Evolutionary conservation across 2,329 filamentous ascomycete genomes (phyloP), one percentile per base, ranked within the genome.

Genomic region (Cladosporium sp.): DNA sequence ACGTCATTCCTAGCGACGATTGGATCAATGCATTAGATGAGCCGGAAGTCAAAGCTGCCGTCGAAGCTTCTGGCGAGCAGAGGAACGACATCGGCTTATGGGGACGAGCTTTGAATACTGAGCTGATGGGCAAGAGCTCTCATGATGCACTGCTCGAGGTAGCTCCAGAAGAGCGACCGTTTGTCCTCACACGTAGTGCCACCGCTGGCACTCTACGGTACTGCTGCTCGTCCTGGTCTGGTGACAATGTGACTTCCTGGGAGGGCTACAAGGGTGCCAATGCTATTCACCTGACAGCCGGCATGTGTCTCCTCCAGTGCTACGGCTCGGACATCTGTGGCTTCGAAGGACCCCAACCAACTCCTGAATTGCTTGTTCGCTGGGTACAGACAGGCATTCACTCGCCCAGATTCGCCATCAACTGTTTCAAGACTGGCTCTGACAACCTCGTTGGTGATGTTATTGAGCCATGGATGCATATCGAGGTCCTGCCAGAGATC

Each of bases 401-500:
- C 72, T 87, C 85, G 1, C 80, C 84, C 0, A 83, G 87, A 0
- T 90, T 90, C 64, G 85, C 87, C 10, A 90, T 90, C 75, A 90
- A 90, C 71, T 90, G 87, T 71, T 90, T 87, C 80, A 90, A 90
- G 74, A 90, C 88, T 0, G 82, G 80, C 0, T 79, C 82, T 0
- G 84, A 90, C 70, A 89, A 85, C 64, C 77, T 77, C 0, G 78
- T 88, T 22, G 87, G 87, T 7, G 87, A 88, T 35, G 86, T 90
- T 0, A 90, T 90, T 58, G 87, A 90, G 73, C 87, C 87, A 0
- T 90, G 86, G 85, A 89, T 90, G 85, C 88, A 90, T 65, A 84
- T 86, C 0, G 81, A 85, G 35, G 84, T 85, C 25, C 84, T 85
- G 0, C 81, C 80, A 0, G 71, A 86, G 1, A 76, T 90, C 13